phyloP scores from a whole-genome alignment of 441 rosid genomes.

The Euphorbia corollata region DNA sequence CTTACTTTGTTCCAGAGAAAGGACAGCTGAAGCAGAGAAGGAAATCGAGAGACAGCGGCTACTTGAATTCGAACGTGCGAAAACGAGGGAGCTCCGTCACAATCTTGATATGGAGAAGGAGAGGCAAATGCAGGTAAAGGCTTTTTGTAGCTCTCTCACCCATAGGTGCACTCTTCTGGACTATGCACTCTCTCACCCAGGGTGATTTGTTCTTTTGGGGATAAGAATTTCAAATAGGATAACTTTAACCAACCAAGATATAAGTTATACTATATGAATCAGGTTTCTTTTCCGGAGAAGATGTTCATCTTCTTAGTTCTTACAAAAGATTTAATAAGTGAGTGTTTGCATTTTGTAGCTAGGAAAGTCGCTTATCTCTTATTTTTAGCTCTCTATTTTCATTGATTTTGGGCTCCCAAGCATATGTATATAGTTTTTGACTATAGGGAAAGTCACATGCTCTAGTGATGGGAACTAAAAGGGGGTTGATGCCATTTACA shows the following conservation, averaged over 20 bases:
- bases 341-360: too few species aligned
- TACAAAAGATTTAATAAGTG: too few species aligned
- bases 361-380: too few species aligned
- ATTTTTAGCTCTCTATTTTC: too few species aligned
- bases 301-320: too few species aligned
- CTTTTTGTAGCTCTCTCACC: background rate
- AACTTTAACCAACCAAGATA: background rate
- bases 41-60: slow-evolving; percentile 69
- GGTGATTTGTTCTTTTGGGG: background rate
- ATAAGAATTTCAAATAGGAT: background rate
- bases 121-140: slow-evolving; percentile 66
- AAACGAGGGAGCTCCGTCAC: slow-evolving; percentile 68
- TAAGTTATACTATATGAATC: background rate
- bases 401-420: too few species aligned
- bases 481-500: too few species aligned
- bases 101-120: slow-evolving; percentile 83
- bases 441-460: too few species aligned
- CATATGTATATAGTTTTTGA: too few species aligned
- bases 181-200: background rate
- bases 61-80: slow-evolving; percentile 68
- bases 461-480: too few species aligned
- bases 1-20: slow-evolving; percentile 40
- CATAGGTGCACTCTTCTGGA: background rate
- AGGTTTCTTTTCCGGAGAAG: too few species aligned
- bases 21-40: slow-evolving; percentile 64